These are phyloP conservation scores for Candida caryicola DNA, from an alignment of 805 yeast genomes.

Conservation along the genomic window DNA sequence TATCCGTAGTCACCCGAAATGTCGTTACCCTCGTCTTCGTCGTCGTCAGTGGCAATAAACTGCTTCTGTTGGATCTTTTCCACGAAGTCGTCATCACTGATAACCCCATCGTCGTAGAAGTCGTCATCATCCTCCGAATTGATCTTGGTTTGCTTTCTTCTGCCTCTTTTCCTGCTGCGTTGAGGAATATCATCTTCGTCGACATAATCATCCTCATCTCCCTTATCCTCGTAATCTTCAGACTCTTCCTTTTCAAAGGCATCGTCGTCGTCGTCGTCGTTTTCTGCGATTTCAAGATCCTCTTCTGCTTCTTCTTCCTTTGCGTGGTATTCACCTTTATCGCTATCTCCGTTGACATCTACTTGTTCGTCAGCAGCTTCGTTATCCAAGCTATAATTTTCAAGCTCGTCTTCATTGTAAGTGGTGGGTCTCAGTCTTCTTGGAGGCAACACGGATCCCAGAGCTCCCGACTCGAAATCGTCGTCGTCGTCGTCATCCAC, in stretches of 20 bases:
- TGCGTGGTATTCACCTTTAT: conserved; percentile 3
- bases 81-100: conserved; percentile 22
- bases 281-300: no score
- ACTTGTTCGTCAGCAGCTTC: conserved; percentile 6
- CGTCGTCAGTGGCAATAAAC: conserved; percentile 40
- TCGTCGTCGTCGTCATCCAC: conserved; percentile 17
- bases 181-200: conserved; percentile 14
- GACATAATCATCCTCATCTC: conserved; percentile 13
- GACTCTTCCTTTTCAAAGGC: conserved; percentile 11
- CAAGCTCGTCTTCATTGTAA: conserved; percentile 25
- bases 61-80: conserved; percentile 30
- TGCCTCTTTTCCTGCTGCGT: conserved; percentile 9
- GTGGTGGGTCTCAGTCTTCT: conserved; percentile 14
- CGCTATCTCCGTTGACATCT: conserved; percentile 1
- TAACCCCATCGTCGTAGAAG: conserved; percentile 10
- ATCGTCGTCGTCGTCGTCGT: conserved; percentile 4
- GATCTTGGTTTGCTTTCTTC: conserved; percentile 5
- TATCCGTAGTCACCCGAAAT: conserved; percentile 8
- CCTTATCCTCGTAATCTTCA: conserved; percentile 12
- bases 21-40: conserved; percentile 19
- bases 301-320: conserved; percentile 2
- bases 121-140: conserved; percentile 15
- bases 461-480: conserved; percentile 19
- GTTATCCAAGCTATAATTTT: conserved; percentile 25
- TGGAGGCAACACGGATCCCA: conserved; percentile 8